A percentile compares a stretch with the other conserved stretches of the same genome.
phyloP scores from a whole-genome alignment of 306 rosid genomes.

The Fagus crenata region DNA sequence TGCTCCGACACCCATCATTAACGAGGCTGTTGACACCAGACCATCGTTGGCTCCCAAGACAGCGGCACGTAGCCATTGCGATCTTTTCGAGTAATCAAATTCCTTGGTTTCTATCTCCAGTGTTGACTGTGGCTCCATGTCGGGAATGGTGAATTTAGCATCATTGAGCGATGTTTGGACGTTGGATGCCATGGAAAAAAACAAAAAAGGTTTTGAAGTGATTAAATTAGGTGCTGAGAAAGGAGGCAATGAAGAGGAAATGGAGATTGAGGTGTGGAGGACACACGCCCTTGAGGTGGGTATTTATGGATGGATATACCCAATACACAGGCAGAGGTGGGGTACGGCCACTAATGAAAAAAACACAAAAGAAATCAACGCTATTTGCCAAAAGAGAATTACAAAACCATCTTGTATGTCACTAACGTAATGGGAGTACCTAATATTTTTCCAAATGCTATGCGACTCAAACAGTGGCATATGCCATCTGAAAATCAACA shows the following conservation, averaged over 20 bases:
- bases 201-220: background rate
- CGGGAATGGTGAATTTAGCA: constrained; percentile 37
- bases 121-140: constrained; percentile 55
- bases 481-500: background rate
- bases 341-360: constrained; percentile 47
- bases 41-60: constrained; percentile 97
- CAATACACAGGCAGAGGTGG: constrained; percentile 44
- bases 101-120: constrained; percentile 45
- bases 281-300: constrained; percentile 67
- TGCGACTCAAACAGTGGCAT: background rate
- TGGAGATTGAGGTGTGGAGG: constrained; percentile 55
- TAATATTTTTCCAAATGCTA: no score
- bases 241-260: constrained; percentile 1
- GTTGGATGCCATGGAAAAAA: constrained; percentile 40
- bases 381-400: background rate
- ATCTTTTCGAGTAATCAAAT: constrained; percentile 80
- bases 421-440: no score
- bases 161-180: constrained; percentile 35
- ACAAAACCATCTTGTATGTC: background rate
- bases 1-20: constrained; percentile 96
- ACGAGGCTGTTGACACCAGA: constrained; percentile 81
- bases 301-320: constrained; percentile 60
- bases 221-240: background rate
- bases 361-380: background rate
- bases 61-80: constrained; percentile 93